These are phyloP conservation scores for Clausena lansium DNA, from an alignment of 345 rosid genomes.

Conservation along the genomic window DNA sequence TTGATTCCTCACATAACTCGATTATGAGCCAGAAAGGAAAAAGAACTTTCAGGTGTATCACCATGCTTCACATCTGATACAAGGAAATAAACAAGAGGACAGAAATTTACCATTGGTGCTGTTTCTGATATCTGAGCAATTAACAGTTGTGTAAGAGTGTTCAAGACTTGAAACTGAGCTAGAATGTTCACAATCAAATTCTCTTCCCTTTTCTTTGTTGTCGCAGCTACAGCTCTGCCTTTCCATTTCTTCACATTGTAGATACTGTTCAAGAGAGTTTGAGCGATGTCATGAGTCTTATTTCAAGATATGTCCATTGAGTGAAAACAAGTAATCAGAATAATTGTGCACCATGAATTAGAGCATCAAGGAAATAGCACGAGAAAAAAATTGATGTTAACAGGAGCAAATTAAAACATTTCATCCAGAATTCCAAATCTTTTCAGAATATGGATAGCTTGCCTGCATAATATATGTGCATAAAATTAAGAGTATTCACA, in stretches of 20 bases:
- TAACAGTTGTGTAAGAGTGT: slow-evolving; percentile 32
- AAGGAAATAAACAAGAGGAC: neutral
- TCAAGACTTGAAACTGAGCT: slow-evolving; percentile 42
- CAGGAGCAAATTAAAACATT: neutral
- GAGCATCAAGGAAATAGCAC: neutral
- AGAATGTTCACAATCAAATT: slow-evolving; percentile 31
- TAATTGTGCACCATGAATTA: neutral
- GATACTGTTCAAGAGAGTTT: slow-evolving; percentile 23
- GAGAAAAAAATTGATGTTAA: neutral
- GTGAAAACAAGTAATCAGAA: neutral
- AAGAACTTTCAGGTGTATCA: neutral
- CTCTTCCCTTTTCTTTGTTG: slow-evolving; percentile 38
- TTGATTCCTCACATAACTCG: neutral
- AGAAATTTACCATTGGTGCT: slow-evolving; percentile 21
- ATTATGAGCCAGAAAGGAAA: too few relatives aligned
- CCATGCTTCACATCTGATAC: neutral
- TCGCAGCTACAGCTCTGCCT: slow-evolving; percentile 43
- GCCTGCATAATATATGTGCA: neutral
- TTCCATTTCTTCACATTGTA: slow-evolving; percentile 34
- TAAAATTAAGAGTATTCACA: neutral
- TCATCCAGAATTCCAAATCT: neutral
- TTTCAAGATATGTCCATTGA: neutral
- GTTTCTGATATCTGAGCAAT: slow-evolving; percentile 37
- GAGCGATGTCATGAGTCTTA: neutral
- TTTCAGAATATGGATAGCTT: neutral